Evolutionary conservation across 441 rosid species (phyloP).

Genomic region (Populus hybrid): DNA sequence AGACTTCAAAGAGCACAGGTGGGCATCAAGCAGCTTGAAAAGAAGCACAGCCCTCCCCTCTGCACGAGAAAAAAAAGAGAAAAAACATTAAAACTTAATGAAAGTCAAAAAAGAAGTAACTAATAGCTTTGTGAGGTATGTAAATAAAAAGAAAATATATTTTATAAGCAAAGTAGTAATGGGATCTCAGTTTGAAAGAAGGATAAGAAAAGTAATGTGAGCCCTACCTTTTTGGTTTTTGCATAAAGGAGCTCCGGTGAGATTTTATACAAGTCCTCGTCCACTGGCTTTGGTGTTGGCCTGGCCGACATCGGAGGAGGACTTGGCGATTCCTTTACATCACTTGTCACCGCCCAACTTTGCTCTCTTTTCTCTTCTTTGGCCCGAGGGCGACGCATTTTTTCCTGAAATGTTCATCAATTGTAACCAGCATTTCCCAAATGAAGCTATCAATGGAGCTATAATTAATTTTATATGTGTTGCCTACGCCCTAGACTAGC

Average conservation of each 20-base stretch:
- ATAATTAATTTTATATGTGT: too few species aligned
- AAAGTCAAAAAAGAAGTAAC: background rate
- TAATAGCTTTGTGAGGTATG: background rate
- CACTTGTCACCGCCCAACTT: constrained; percentile 25
- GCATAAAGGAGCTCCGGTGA: constrained; percentile 65
- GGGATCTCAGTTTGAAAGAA: background rate
- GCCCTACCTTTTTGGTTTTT: constrained; percentile 50
- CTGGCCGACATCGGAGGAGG: constrained; percentile 27
- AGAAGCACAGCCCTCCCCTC: constrained; percentile 60
- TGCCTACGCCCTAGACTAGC: background rate
- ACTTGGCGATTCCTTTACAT: constrained; percentile 29
- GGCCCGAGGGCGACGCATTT: constrained; percentile 29
- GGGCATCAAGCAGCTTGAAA: constrained; percentile 65
- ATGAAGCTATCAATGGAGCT: background rate
- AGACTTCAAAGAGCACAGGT: constrained; percentile 38
- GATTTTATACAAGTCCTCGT: constrained; percentile 86
- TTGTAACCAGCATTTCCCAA: constrained; percentile 1
- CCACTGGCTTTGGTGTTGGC: constrained; percentile 66
- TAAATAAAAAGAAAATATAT: background rate
- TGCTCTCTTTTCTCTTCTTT: constrained; percentile 34
- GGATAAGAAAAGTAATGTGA: background rate
- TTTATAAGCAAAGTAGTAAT: background rate
- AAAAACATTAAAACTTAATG: background rate
- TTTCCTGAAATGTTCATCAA: constrained; percentile 34
- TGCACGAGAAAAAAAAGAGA: constrained; percentile 26